Conservation (phyloP, 2,329 filamentous ascomycete genomes). For the Xylariaceae sp. region DNA sequence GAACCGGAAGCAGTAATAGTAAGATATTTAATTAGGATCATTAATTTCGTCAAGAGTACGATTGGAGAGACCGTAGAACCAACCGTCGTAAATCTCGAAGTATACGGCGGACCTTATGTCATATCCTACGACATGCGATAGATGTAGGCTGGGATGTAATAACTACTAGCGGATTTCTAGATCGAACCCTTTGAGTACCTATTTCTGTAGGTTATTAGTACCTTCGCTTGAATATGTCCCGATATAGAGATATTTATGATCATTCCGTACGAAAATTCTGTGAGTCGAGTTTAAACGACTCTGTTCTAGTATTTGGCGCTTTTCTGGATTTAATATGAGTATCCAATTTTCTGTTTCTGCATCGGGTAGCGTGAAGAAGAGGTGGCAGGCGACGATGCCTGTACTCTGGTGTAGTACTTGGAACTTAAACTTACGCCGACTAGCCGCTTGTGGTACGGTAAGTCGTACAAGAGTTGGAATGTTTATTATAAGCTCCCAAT, state of each 20-base stretch:
- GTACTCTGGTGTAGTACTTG: constrained; percentile 54
- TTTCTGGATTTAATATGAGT: constrained; percentile 44
- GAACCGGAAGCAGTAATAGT: constrained; percentile 65
- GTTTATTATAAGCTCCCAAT: constrained; percentile 53
- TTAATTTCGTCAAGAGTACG: constrained; percentile 58
- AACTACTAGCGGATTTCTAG: constrained; percentile 40
- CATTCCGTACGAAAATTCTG: constrained; percentile 66
- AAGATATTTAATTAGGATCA: constrained; percentile 63
- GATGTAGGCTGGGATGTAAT: constrained; percentile 40
- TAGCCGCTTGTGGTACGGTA: constrained; percentile 34
- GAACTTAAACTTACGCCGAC: constrained; percentile 42
- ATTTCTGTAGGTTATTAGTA: constrained; percentile 55
- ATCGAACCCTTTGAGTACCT: constrained; percentile 56
- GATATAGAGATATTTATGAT: constrained; percentile 57
- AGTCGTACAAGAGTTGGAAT: constrained; percentile 40
- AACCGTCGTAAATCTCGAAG: constrained; percentile 63
- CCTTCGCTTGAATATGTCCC: constrained; percentile 57
- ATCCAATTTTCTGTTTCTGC: constrained; percentile 50
- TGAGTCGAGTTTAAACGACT: constrained; percentile 42
- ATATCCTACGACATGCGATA: constrained; percentile 57
- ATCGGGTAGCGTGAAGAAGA: constrained; percentile 44
- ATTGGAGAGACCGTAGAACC: constrained; percentile 69
- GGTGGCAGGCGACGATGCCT: constrained; percentile 55
- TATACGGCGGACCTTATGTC: constrained; percentile 66
- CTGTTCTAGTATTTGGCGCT: constrained; percentile 38